Conservation (phyloP, 163 green algal genomes). For the Chlamydomonas reinhardtii region DNA sequence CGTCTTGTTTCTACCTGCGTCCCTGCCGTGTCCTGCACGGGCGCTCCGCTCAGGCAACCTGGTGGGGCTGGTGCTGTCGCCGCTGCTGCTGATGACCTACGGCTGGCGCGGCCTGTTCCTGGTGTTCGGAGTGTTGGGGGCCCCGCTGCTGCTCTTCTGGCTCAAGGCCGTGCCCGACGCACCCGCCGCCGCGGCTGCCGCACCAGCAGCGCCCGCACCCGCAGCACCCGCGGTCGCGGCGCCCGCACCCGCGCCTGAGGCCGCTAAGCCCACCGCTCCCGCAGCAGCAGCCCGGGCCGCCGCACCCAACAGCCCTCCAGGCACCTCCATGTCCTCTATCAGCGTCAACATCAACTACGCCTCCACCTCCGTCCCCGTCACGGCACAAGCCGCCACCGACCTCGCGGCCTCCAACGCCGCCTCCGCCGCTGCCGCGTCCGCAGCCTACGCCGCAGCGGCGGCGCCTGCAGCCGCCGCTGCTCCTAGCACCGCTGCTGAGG, state of each 20-base stretch:
- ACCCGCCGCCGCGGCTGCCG: neutral
- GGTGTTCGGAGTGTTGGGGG: slow-evolving; percentile 79
- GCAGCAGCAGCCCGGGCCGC: no score
- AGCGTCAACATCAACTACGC: no score
- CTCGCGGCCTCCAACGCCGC: neutral
- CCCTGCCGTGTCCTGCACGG: no score
- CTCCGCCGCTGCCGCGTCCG: neutral
- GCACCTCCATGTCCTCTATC: no score
- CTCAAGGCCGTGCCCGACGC: slow-evolving; percentile 67
- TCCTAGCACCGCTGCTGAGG: neutral
- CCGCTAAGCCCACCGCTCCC: no score
- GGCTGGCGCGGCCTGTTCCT: slow-evolving; percentile 88
- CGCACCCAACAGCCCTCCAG: no score
- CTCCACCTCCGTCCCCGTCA: no score
- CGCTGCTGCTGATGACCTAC: slow-evolving; percentile 74
- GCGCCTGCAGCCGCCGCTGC: neutral
- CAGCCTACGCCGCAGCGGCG: neutral
- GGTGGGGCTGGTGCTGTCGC: slow-evolving; percentile 85
- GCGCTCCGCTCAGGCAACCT: slow-evolving; percentile 91
- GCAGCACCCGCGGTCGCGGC: neutral
- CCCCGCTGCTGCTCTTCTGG: slow-evolving; percentile 86
- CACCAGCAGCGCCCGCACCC: no score
- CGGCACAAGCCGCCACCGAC: neutral
- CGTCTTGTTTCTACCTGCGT: no score
- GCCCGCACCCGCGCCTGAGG: neutral